These are phyloP conservation scores for Vitis labrusca DNA, from an alignment of 164 flowering plant species.

Conservation along the genomic window DNA sequence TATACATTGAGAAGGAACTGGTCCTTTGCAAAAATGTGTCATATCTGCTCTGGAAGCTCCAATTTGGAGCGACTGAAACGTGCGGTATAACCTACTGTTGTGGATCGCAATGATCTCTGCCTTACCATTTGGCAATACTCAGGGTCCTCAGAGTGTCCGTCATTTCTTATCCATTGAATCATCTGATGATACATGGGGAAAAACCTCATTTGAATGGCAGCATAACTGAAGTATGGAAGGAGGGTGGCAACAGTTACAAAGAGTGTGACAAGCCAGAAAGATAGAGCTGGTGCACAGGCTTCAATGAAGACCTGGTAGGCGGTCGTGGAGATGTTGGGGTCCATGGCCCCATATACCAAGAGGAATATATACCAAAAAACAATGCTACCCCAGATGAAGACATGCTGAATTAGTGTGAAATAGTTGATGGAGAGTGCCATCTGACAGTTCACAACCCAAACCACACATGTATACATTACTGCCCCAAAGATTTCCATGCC, in stretches of 20 bases:
- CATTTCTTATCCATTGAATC: constrained; percentile 43
- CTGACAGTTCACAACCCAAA: constrained; percentile 56
- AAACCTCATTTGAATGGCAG: constrained; percentile 42
- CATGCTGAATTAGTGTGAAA: constrained; percentile 53
- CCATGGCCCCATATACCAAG: constrained; percentile 47
- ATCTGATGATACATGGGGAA: constrained; percentile 48
- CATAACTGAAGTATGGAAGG: constrained; percentile 41
- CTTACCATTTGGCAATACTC: constrained; percentile 47
- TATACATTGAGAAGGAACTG: constrained; percentile 1
- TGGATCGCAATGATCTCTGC: constrained; percentile 41
- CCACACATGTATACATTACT: constrained; percentile 51
- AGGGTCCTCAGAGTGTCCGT: constrained; percentile 47
- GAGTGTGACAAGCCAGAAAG: constrained; percentile 47
- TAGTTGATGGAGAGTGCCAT: constrained; percentile 54
- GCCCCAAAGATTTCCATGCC: constrained; percentile 46
- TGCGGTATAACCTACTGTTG: constrained; percentile 48
- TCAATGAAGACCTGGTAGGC: constrained; percentile 56
- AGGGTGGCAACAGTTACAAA: constrained; percentile 33
- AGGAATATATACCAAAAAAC: constrained; percentile 49
- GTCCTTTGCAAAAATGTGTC: constrained; percentile 1
- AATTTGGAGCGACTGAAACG: constrained; percentile 22
- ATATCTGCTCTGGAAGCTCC: not conserved
- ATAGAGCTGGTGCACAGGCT: constrained; percentile 49
- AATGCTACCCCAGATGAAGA: constrained; percentile 55
- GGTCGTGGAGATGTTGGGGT: constrained; percentile 44